These are phyloP conservation scores for Penicillium brasilianum DNA, from an alignment of 2,329 filamentous ascomycete species.

Conservation along the genomic window DNA sequence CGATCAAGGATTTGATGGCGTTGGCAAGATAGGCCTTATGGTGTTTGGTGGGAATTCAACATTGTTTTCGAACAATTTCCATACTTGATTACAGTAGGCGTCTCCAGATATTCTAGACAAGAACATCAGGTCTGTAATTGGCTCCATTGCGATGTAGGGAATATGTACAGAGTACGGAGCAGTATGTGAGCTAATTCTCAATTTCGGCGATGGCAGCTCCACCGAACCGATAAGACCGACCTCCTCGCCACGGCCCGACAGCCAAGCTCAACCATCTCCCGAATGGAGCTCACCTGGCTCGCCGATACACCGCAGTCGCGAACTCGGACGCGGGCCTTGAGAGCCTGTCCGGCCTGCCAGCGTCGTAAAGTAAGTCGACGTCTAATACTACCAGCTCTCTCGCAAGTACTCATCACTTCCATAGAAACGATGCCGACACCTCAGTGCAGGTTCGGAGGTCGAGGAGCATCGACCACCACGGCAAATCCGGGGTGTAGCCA, in stretches of 20 bases:
- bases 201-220: background rate
- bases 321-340: slow-evolving; percentile 36
- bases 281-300: slow-evolving; percentile 44
- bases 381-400: background rate
- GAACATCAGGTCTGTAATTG: too few species aligned
- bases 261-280: background rate
- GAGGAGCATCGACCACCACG: slow-evolving; percentile 5
- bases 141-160: too few species aligned
- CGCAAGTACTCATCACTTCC: slow-evolving; percentile 7
- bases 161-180: background rate
- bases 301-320: slow-evolving; percentile 42
- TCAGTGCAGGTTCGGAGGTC: slow-evolving; percentile 20
- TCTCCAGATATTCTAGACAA: background rate
- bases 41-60: background rate
- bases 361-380: slow-evolving; percentile 37
- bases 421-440: slow-evolving; percentile 43
- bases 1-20: background rate
- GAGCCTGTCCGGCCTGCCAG: slow-evolving; percentile 41
- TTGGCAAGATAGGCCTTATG: background rate
- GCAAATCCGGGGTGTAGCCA: background rate
- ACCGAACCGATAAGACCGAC: slow-evolving; percentile 1
- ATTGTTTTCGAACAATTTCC: background rate
- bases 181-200: background rate
- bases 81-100: background rate
- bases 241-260: background rate